A percentile compares a stretch with the other conserved stretches of the same genome.
Evolutionary conservation across 2,329 filamentous ascomycete genomes (phyloP).

Genomic region (Ceratocystis colombiana): DNA sequence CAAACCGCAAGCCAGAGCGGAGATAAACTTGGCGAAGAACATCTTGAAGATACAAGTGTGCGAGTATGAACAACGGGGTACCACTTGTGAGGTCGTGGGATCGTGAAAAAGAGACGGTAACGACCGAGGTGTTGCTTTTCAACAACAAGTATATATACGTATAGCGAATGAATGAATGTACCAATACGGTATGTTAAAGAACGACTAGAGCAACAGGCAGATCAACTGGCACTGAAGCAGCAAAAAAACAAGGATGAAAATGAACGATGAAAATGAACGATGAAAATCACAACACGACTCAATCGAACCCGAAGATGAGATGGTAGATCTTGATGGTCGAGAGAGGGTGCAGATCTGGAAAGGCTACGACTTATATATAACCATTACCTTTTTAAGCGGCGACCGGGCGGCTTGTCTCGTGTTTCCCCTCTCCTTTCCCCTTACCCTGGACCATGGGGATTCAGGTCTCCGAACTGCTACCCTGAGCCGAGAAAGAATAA

Average conservation of each 20-base stretch:
- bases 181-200: constrained; percentile 6
- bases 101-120: neutral
- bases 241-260: neutral
- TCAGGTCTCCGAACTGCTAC: neutral
- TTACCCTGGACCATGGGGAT: neutral
- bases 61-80: neutral
- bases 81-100: neutral
- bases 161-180: constrained; percentile 6
- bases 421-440: neutral
- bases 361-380: neutral
- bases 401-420: neutral
- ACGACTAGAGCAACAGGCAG: constrained; percentile 3
- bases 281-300: constrained; percentile 6
- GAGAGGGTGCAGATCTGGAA: neutral
- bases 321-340: neutral
- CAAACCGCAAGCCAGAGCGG: constrained; percentile 17
- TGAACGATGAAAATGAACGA: neutral
- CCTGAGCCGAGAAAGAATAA: neutral
- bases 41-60: constrained; percentile 9
- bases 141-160: neutral
- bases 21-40: constrained; percentile 16
- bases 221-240: constrained; percentile 6
- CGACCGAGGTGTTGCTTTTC: constrained; percentile 9
- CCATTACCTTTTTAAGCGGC: neutral
- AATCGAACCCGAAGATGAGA: neutral